Evolutionary conservation across 768 basidiomycete genomes (phyloP).

Genomic region (Ramaria rubella): DNA sequence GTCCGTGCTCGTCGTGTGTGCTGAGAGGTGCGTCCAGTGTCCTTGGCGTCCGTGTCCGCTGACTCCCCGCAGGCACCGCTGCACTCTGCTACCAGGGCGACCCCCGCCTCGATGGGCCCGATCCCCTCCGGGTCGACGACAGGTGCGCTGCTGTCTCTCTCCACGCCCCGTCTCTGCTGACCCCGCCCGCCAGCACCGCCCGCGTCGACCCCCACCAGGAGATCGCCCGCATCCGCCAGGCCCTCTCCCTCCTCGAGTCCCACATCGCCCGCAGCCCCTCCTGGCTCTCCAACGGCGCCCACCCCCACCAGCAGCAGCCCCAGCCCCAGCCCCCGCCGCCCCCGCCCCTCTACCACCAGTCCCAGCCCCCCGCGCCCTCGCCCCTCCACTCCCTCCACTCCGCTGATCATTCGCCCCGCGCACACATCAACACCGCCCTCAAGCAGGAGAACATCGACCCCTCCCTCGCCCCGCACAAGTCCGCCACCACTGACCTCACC

Average conservation of each 20-base stretch:
- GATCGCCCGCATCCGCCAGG: slow-evolving; percentile 61
- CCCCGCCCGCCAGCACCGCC: slow-evolving; percentile 13
- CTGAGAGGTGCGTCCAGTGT: slow-evolving; percentile 52
- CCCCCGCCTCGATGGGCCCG: not conserved
- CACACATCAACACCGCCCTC: not conserved
- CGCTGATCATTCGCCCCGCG: slow-evolving; percentile 4
- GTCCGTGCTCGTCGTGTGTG: slow-evolving; percentile 85
- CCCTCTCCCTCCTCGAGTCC: slow-evolving; percentile 59
- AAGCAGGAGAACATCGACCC: not conserved
- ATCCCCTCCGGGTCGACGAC: not conserved
- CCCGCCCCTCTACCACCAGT: not conserved
- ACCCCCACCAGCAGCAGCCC: not conserved
- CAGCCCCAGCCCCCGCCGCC: not conserved
- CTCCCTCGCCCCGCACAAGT: not conserved
- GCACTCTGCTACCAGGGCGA: slow-evolving; percentile 75
- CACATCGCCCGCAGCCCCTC: slow-evolving; percentile 7
- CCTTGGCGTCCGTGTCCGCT: slow-evolving; percentile 2
- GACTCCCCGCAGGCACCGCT: slow-evolving; percentile 52
- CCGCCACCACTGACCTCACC: slow-evolving; percentile 13
- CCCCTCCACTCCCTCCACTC: not conserved
- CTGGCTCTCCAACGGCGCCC: not conserved
- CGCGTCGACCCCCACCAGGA: slow-evolving; percentile 53
- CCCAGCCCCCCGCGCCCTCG: not conserved
- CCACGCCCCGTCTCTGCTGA: not conserved
- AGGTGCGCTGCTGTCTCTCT: slow-evolving; percentile 13